Conservation (phyloP, 23 red algal species). For the Gracilaria gracilis region DNA sequence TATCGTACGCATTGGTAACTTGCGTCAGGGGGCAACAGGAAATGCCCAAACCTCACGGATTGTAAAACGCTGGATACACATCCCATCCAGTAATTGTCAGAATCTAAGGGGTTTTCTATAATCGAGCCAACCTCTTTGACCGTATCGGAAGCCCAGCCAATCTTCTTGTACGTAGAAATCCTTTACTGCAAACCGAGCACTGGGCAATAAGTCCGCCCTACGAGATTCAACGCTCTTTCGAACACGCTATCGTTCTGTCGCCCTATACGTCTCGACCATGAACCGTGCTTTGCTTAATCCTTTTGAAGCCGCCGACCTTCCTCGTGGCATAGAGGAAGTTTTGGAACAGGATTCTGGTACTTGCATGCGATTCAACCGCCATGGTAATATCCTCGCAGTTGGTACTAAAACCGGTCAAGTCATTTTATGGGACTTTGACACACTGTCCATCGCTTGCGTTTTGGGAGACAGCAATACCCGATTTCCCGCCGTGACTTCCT, state of each 20-base stretch:
- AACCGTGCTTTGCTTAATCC: constrained; percentile 87
- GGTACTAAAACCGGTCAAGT: constrained; percentile 63
- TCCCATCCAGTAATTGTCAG: no score
- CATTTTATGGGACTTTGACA: constrained; percentile 90
- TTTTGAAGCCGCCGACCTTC: constrained; percentile 76
- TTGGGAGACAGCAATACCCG: constrained; percentile 3
- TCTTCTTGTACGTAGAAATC: no score
- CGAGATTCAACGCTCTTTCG: no score
- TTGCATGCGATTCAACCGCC: constrained; percentile 84
- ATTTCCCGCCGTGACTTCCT: constrained; percentile 21
- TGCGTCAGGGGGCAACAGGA: no score
- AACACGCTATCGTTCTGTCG: not conserved
- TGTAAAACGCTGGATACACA: no score
- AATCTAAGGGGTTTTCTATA: no score
- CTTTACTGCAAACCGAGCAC: not conserved
- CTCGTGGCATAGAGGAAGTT: constrained; percentile 63
- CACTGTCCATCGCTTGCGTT: constrained; percentile 55
- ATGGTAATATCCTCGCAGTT: constrained; percentile 89
- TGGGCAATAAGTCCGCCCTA: not conserved
- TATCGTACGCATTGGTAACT: no score
- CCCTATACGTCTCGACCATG: constrained; percentile 28
- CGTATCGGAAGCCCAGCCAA: no score
- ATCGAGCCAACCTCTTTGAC: no score
- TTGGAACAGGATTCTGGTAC: constrained; percentile 69
- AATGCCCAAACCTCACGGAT: no score